Percentiles rank a stretch among this genome's conserved stretches.
These are phyloP conservation scores for Rhodotorula paludigena DNA, from an alignment of 768 basidiomycete genomes.

Conservation along the genomic window DNA sequence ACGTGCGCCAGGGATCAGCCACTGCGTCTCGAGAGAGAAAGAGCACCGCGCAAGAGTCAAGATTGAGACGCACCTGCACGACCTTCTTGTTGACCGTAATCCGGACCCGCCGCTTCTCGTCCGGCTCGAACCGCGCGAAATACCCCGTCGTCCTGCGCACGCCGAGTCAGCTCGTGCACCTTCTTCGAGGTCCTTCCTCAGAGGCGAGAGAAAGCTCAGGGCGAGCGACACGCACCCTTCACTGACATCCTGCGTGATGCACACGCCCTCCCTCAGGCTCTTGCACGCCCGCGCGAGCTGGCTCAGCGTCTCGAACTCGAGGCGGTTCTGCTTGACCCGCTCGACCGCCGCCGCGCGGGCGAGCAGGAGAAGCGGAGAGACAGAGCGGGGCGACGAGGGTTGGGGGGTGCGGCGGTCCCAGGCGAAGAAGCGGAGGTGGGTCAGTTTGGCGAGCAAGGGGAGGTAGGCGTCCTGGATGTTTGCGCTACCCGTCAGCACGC, in stretches of 20 bases:
- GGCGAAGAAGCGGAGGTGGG: constrained; percentile 26
- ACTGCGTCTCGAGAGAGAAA: not conserved
- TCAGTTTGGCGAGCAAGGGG: constrained; percentile 6
- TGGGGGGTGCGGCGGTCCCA: constrained; percentile 29
- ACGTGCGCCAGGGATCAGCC: not conserved
- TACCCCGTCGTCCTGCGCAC: constrained; percentile 8
- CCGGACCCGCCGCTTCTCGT: constrained; percentile 1
- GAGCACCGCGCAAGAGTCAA: no score
- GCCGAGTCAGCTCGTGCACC: no score
- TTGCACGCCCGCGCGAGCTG: constrained; percentile 1
- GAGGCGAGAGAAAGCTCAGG: not conserved
- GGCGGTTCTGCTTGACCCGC: not conserved
- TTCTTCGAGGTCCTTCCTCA: no score
- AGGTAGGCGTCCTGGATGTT: constrained; percentile 15
- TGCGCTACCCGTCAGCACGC: no score
- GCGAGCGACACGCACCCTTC: constrained; percentile 17
- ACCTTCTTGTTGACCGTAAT: constrained; percentile 16
- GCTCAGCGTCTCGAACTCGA: constrained; percentile 17
- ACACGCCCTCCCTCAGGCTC: constrained; percentile 20
- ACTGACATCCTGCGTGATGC: constrained; percentile 21
- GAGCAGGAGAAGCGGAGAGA: no score
- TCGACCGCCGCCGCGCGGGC: not conserved
- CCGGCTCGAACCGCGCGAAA: constrained; percentile 5
- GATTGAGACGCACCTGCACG: constrained; percentile 14
- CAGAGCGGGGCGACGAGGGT: no score